Conservation (phyloP, 108 stramenopile species). For the Skeletonema marinoi region DNA sequence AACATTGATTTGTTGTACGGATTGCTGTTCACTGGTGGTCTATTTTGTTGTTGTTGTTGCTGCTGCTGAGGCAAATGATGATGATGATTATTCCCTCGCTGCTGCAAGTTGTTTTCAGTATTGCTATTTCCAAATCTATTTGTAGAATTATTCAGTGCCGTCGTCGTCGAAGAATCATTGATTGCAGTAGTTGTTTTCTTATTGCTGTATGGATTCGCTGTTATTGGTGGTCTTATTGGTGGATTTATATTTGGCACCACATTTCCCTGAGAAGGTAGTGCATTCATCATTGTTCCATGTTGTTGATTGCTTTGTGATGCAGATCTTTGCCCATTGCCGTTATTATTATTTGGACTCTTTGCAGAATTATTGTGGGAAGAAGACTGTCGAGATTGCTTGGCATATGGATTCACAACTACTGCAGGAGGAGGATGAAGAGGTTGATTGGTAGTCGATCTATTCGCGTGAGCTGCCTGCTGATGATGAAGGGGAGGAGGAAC, state of each 20-base stretch:
- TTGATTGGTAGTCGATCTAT: background rate
- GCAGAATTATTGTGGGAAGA: background rate
- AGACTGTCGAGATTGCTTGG: background rate
- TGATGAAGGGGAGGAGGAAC: too few relatives aligned
- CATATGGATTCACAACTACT: background rate
- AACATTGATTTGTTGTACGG: background rate
- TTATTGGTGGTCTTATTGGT: background rate
- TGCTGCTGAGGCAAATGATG: background rate
- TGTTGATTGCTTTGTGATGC: background rate
- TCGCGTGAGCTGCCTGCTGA: background rate
- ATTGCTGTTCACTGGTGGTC: background rate
- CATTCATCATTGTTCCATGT: background rate
- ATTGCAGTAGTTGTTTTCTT: background rate
- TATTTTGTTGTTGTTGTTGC: constrained; percentile 9
- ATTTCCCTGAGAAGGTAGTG: background rate
- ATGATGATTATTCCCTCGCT: background rate
- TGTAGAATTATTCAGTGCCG: background rate
- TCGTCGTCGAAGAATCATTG: background rate
- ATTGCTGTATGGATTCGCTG: background rate
- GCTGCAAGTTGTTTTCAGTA: background rate
- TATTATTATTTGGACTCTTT: constrained; percentile 12
- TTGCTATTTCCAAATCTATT: background rate
- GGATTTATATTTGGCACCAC: background rate
- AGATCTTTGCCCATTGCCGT: constrained; percentile 4
- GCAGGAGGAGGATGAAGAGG: background rate